Evolutionary conservation across 129 eudicot genomes (phyloP).

Genomic region (Silybum marianum): DNA sequence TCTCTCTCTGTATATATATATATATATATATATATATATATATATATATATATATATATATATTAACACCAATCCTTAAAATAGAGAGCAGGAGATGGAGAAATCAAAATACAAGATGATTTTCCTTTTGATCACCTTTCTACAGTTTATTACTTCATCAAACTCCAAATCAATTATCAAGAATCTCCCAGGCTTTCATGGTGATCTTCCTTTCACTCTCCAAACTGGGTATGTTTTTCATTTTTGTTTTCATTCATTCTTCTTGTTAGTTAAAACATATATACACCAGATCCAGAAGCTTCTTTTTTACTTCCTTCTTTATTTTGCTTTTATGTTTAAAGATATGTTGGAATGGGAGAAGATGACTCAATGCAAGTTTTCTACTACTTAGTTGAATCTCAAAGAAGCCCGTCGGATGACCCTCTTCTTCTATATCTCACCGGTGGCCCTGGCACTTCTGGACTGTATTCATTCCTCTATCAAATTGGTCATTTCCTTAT

Average conservation of each 20-base stretch:
- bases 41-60: too few species aligned
- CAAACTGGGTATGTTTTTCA: not conserved
- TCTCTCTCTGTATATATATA: too few species aligned
- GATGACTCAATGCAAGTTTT: not conserved
- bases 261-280: not conserved
- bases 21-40: too few species aligned
- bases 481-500: not conserved
- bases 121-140: not conserved
- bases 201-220: constrained; percentile 1
- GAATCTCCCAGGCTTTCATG: not conserved
- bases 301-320: not conserved
- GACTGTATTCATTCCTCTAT: not conserved
- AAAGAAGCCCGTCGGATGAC: not conserved
- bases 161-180: not conserved
- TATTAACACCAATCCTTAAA: not conserved
- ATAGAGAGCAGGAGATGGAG: not conserved
- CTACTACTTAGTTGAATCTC: not conserved
- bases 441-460: not conserved
- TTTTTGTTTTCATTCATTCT: not conserved
- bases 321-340: not conserved
- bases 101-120: not conserved
- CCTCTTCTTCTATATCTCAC: not conserved
- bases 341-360: not conserved
- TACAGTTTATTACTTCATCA: not conserved
- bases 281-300: not conserved